Conservation (phyloP, 352 stramenopile genomes). For the Sclerospora graminicola region DNA sequence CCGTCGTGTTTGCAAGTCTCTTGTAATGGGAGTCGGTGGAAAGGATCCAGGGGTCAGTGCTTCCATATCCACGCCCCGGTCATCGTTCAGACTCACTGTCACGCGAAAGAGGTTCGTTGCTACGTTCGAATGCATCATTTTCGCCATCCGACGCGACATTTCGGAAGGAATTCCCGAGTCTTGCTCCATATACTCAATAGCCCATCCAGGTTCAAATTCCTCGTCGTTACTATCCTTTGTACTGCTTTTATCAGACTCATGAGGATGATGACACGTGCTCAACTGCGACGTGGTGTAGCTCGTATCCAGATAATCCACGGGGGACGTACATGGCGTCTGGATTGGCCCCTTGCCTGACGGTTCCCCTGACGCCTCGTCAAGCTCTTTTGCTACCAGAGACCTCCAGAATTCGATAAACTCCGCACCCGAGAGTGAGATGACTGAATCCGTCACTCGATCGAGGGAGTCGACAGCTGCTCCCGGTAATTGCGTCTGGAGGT, state of each 20-base stretch:
- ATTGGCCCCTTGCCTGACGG: conserved; percentile 19
- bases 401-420: conserved; percentile 61
- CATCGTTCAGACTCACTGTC: conserved; percentile 32
- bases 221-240: conserved; percentile 8
- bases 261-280: conserved; percentile 5
- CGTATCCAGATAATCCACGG: conserved; percentile 25
- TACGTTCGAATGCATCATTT: conserved; percentile 77
- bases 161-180: conserved; percentile 47
- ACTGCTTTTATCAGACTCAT: conserved; percentile 10
- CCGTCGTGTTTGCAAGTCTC: conserved; percentile 55
- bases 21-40: conserved; percentile 68
- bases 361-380: conserved; percentile 21
- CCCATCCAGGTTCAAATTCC: conserved; percentile 53
- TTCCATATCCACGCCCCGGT: conserved; percentile 25
- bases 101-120: conserved; percentile 69
- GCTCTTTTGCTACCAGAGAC: conserved; percentile 39
- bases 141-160: conserved; percentile 53
- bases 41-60: conserved; percentile 67
- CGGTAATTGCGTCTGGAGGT: conserved; percentile 49
- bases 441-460: conserved; percentile 37
- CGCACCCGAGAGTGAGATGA: conserved; percentile 50
- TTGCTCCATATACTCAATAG: conserved; percentile 73
- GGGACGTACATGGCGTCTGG: conserved; percentile 66
- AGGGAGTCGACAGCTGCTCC: conserved; percentile 37
- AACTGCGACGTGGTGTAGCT: conserved; percentile 16